Conservation (phyloP, 306 rosid species). For the Cicer yamashitae region DNA sequence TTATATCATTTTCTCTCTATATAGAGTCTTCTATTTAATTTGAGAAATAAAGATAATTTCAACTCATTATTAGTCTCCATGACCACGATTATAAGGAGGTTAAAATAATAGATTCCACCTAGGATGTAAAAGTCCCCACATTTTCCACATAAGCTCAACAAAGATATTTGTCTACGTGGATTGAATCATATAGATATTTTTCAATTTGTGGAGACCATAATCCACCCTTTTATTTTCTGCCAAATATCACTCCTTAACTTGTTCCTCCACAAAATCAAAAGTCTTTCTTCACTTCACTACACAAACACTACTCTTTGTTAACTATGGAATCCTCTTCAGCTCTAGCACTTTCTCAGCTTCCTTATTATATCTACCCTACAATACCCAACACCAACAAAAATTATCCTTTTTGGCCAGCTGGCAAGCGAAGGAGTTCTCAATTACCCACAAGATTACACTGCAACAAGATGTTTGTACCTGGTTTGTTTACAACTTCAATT, state of each 20-base stretch:
- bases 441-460: slow-evolving; percentile 62
- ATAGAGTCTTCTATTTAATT: too few species aligned
- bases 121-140: slow-evolving; percentile 7
- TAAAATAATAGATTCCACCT: slow-evolving; percentile 45
- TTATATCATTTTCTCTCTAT: too few species aligned
- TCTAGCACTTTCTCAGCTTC: slow-evolving; percentile 58
- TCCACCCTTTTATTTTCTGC: slow-evolving; percentile 2
- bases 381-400: slow-evolving; percentile 48
- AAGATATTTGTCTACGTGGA: slow-evolving; percentile 52
- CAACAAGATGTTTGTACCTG: slow-evolving; percentile 91
- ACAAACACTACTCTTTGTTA: not conserved
- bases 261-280: not conserved
- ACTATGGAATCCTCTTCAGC: slow-evolving; percentile 72
- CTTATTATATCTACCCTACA: slow-evolving; percentile 58
- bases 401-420: slow-evolving; percentile 49
- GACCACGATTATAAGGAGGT: not conserved
- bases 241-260: not conserved
- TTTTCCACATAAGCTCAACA: slow-evolving; percentile 36
- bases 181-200: slow-evolving; percentile 52
- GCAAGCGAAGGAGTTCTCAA: slow-evolving; percentile 52
- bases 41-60: too few species aligned
- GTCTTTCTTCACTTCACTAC: slow-evolving; percentile 22
- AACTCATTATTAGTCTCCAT: not conserved
- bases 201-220: slow-evolving; percentile 16
- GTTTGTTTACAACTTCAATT: slow-evolving; percentile 56